Conservation (phyloP, 208 protist genomes). For the Trypanosoma conorhini region DNA sequence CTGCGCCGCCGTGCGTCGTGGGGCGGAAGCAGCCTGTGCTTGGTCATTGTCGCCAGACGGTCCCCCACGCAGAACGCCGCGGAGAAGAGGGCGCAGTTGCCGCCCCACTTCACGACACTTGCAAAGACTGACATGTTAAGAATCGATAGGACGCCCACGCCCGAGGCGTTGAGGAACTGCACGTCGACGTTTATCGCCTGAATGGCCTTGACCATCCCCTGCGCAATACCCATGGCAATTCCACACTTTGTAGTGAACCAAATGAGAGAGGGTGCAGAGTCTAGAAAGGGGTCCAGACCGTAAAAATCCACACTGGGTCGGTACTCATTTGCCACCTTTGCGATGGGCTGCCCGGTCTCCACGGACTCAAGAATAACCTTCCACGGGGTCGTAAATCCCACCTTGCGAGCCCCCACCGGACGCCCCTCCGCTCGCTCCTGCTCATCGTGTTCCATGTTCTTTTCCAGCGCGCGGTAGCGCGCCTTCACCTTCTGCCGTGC, state of each 20-base stretch:
- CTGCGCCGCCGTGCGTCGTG: slow-evolving; percentile 68
- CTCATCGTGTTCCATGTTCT: neutral
- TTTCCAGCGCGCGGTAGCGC: slow-evolving; percentile 38
- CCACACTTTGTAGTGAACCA: slow-evolving; percentile 87
- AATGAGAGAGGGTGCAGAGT: slow-evolving; percentile 67
- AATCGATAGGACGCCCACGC: slow-evolving; percentile 76
- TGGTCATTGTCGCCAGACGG: slow-evolving; percentile 45
- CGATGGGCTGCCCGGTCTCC: slow-evolving; percentile 62
- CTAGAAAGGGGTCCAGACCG: slow-evolving; percentile 78
- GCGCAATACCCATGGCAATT: slow-evolving; percentile 72
- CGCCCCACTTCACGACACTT: slow-evolving; percentile 84
- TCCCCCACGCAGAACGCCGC: slow-evolving; percentile 77
- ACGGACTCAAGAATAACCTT: slow-evolving; percentile 62
- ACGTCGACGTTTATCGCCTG: slow-evolving; percentile 82
- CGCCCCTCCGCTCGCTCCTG: neutral
- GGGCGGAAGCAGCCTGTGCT: slow-evolving; percentile 45
- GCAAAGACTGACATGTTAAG: slow-evolving; percentile 84
- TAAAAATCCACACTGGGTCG: slow-evolving; percentile 78
- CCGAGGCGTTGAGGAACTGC: slow-evolving; percentile 79
- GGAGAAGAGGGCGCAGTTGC: slow-evolving; percentile 66
- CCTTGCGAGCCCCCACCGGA: neutral
- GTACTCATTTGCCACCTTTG: slow-evolving; percentile 73
- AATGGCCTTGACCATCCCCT: slow-evolving; percentile 62
- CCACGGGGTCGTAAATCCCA: slow-evolving; percentile 50
- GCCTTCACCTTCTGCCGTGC: slow-evolving; percentile 37